A percentile compares a stretch with the other conserved stretches of the same genome.
phyloP scores from a whole-genome alignment of 805 yeast species.

The Torulaspora microellipsoides region DNA sequence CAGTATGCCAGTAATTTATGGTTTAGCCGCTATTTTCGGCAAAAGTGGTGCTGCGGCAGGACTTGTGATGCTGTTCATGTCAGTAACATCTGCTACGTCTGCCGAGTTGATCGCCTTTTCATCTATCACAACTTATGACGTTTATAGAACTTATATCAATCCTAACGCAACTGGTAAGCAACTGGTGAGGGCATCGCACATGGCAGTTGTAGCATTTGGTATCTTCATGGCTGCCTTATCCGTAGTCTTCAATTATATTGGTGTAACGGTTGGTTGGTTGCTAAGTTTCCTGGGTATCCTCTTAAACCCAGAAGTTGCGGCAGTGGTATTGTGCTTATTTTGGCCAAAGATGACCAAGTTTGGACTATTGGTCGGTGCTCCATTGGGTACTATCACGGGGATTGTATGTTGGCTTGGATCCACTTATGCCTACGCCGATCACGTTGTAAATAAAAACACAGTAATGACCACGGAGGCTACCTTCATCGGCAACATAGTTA shows the following conservation, averaged over 20 bases:
- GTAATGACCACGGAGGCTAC: conserved; percentile 42
- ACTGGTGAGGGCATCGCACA: conserved; percentile 36
- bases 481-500: conserved; percentile 45
- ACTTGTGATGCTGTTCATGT: conserved; percentile 39
- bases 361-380: conserved; percentile 24
- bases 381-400: conserved; percentile 51
- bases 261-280: conserved; percentile 42
- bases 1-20: conserved; percentile 38
- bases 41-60: conserved; percentile 41
- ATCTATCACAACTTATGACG: conserved; percentile 39
- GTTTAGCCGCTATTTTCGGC: conserved; percentile 46
- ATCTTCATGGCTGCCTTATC: conserved; percentile 38
- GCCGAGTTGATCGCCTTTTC: conserved; percentile 43
- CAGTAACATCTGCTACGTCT: conserved; percentile 42
- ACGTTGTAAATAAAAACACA: conserved; percentile 41
- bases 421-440: conserved; percentile 40
- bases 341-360: conserved; percentile 21
- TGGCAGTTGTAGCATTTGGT: conserved; percentile 38
- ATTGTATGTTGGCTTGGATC: conserved; percentile 45
- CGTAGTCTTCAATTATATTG: conserved; percentile 39
- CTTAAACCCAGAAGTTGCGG: conserved; percentile 36
- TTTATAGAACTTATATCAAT: conserved; percentile 39
- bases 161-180: conserved; percentile 39
- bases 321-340: conserved; percentile 31
- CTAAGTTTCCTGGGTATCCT: conserved; percentile 39